Percentiles rank a stretch among this genome's conserved stretches.
Conservation (phyloP, 2,329 filamentous ascomycete species). For the Rachicladosporium sp. region DNA sequence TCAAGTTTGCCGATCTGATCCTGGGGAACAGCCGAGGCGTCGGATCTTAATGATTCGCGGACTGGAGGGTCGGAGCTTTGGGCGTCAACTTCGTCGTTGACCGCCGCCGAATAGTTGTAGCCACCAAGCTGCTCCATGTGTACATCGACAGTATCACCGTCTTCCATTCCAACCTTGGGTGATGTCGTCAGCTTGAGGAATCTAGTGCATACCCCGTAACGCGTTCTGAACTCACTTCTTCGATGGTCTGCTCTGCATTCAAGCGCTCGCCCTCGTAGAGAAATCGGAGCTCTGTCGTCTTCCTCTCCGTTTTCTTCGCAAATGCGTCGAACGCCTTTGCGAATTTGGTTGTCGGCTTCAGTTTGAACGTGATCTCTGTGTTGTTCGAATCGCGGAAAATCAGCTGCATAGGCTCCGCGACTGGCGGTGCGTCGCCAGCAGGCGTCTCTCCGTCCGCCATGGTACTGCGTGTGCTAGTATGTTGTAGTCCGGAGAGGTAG, state of each 20-base stretch:
- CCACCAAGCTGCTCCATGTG: constrained; percentile 14
- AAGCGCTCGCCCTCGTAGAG: constrained; percentile 15
- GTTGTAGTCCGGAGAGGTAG: background rate
- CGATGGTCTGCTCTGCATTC: constrained; percentile 8
- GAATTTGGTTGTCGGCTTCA: constrained; percentile 15
- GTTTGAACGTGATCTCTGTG: constrained; percentile 11
- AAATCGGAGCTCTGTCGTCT: constrained; percentile 9
- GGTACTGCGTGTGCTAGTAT: background rate
- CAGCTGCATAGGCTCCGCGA: constrained; percentile 6
- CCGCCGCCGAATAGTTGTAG: too few species aligned
- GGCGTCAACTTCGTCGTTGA: too few species aligned
- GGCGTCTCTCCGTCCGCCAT: background rate
- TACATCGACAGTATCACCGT: constrained; percentile 14
- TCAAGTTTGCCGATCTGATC: too few species aligned
- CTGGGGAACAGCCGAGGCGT: too few species aligned
- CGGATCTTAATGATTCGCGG: too few species aligned
- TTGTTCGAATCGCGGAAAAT: constrained; percentile 10
- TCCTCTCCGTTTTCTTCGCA: constrained; percentile 7
- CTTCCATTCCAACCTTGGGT: constrained; percentile 11
- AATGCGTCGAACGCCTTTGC: constrained; percentile 15
- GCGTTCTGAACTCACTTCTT: constrained; percentile 8
- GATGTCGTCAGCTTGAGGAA: constrained; percentile 2
- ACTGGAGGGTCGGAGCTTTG: too few species aligned
- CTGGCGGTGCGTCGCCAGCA: background rate
- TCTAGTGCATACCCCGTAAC: background rate